A percentile compares a stretch with the other conserved stretches of the same genome.
Conservation (phyloP, 352 stramenopile species). For the Globisporangium cylindrosporum region DNA sequence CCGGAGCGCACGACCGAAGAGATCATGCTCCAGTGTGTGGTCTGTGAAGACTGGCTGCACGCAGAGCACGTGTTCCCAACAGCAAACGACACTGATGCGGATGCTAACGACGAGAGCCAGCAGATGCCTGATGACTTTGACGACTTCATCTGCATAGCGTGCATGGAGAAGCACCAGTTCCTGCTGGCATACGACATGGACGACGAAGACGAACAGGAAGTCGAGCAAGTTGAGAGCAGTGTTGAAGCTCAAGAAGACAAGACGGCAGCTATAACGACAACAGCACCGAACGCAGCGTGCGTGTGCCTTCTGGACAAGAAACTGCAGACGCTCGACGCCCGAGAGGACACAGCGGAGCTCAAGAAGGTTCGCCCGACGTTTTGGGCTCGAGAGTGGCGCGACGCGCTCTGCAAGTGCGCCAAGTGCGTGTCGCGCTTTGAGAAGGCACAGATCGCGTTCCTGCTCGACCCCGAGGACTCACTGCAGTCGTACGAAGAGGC, state of each 20-base stretch:
- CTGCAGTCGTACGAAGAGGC: slow-evolving; percentile 64
- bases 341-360: slow-evolving; percentile 16
- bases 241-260: background rate
- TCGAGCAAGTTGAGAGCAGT: background rate
- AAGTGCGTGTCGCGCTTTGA: slow-evolving; percentile 51
- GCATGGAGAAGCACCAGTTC: slow-evolving; percentile 64
- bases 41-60: slow-evolving; percentile 81
- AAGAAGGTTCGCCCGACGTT: slow-evolving; percentile 46
- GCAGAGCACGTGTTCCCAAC: slow-evolving; percentile 56
- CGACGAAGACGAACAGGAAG: slow-evolving; percentile 17
- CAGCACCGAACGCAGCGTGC: background rate
- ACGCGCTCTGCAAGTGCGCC: slow-evolving; percentile 48
- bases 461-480: slow-evolving; percentile 59
- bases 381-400: slow-evolving; percentile 63
- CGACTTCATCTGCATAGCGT: slow-evolving; percentile 63
- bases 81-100: background rate
- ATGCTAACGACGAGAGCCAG: background rate
- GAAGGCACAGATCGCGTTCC: slow-evolving; percentile 48
- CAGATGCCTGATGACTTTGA: slow-evolving; percentile 42
- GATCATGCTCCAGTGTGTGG: slow-evolving; percentile 73
- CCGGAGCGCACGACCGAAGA: slow-evolving; percentile 62
- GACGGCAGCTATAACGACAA: too few species aligned
- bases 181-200: slow-evolving; percentile 53
- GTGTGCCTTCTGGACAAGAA: slow-evolving; percentile 35
- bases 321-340: slow-evolving; percentile 23